Evolutionary conservation across 2,329 filamentous ascomycete species (phyloP).

Genomic region (Chaetomiaceae sp.): DNA sequence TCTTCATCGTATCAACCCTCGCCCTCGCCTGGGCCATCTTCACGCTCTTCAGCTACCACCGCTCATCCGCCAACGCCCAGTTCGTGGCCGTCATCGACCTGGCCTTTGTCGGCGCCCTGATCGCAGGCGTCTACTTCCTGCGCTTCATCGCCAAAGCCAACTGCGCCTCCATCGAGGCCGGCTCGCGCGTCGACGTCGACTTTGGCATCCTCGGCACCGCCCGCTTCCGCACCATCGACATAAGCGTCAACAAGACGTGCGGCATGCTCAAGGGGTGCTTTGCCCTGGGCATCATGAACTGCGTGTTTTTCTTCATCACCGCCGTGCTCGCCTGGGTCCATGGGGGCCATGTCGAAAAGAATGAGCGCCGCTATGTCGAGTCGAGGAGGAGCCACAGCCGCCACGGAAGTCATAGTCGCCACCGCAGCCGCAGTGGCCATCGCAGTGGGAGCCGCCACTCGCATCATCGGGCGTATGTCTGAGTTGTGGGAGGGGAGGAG

Average conservation of each 20-base stretch:
- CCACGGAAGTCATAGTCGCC: not conserved
- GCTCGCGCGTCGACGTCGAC: slow-evolving; percentile 53
- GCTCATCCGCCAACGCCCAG: slow-evolving; percentile 53
- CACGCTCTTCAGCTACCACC: slow-evolving; percentile 64
- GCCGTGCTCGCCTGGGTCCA: slow-evolving; percentile 62
- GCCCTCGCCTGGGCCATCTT: slow-evolving; percentile 59
- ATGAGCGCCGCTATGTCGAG: slow-evolving; percentile 45
- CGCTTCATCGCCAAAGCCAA: slow-evolving; percentile 56
- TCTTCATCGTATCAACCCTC: slow-evolving; percentile 63
- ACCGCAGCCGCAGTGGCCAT: slow-evolving; percentile 34
- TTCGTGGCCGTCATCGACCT: slow-evolving; percentile 59
- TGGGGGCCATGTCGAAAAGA: slow-evolving; percentile 43
- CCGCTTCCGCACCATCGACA: slow-evolving; percentile 44
- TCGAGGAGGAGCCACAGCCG: slow-evolving; percentile 19
- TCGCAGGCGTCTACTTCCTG: slow-evolving; percentile 56
- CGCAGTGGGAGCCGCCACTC: slow-evolving; percentile 40
- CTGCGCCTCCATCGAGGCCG: slow-evolving; percentile 59
- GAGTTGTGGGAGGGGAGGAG: not conserved
- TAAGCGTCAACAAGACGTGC: slow-evolving; percentile 69
- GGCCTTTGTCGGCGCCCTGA: slow-evolving; percentile 58
- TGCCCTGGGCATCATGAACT: slow-evolving; percentile 86
- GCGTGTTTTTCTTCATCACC: slow-evolving; percentile 74
- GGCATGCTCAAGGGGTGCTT: slow-evolving; percentile 89
- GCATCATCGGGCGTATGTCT: slow-evolving; percentile 49
- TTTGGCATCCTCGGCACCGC: slow-evolving; percentile 60